Conservation (phyloP, 441 rosid species). For the Geranium incanum region DNA sequence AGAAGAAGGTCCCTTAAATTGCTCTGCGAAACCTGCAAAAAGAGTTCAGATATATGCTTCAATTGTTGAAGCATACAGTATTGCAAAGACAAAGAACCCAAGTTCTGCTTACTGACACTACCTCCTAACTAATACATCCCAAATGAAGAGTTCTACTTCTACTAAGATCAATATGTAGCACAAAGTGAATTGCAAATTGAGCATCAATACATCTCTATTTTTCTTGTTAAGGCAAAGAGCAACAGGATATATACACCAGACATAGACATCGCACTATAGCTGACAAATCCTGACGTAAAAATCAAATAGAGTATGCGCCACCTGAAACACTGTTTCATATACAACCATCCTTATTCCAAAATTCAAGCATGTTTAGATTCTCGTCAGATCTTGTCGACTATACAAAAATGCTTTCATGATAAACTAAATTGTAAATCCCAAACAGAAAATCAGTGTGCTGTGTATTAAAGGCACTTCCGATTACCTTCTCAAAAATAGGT, state of each 20-base stretch:
- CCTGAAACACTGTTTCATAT: not conserved
- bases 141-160: not conserved
- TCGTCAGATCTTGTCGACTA: not conserved
- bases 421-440: not conserved
- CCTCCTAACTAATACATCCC: not conserved
- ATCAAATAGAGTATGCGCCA: not conserved
- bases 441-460: not conserved
- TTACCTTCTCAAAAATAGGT: too few relatives aligned
- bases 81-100: not conserved
- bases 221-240: not conserved
- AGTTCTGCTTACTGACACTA: not conserved
- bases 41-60: not conserved
- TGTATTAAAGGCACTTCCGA: not conserved
- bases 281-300: not conserved
- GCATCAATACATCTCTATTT: not conserved
- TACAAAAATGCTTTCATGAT: not conserved
- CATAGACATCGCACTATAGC: not conserved
- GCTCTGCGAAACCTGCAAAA: constrained; percentile 66
- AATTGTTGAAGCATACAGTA: not conserved
- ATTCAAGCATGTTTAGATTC: not conserved
- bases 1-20: constrained; percentile 78
- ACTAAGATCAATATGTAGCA: not conserved
- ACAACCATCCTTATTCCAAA: not conserved
- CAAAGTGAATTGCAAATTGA: not conserved
- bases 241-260: not conserved